These are phyloP conservation scores for Stromatinia cepivora DNA, from an alignment of 2,329 filamentous ascomycete genomes.

Conservation along the genomic window DNA sequence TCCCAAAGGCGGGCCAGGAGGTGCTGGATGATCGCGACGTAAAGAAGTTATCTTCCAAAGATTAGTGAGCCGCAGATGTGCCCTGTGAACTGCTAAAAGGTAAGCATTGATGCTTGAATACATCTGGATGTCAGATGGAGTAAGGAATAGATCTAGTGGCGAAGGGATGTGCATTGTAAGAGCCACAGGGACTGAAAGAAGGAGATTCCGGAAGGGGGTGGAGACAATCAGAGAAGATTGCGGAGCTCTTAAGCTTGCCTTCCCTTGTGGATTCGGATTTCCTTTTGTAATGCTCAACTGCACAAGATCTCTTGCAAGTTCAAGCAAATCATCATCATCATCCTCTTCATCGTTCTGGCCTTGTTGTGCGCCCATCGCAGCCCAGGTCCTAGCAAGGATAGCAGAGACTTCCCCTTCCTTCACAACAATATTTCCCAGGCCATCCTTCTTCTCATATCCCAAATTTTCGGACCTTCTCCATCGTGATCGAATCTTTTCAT, in stretches of 20 bases:
- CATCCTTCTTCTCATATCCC: constrained; percentile 57
- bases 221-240: constrained; percentile 31
- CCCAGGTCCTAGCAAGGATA: constrained; percentile 76
- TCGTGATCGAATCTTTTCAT: constrained; percentile 72
- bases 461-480: constrained; percentile 65
- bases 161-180: constrained; percentile 72
- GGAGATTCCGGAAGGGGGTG: constrained; percentile 73
- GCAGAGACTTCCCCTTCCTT: constrained; percentile 86
- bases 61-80: constrained; percentile 79
- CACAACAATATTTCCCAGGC: constrained; percentile 64
- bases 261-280: constrained; percentile 43
- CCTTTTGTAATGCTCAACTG: constrained; percentile 63
- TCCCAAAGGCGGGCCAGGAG: constrained; percentile 63
- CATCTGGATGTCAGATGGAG: constrained; percentile 69
- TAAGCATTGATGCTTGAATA: constrained; percentile 90
- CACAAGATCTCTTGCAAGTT: constrained; percentile 77
- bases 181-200: constrained; percentile 74
- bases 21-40: constrained; percentile 73
- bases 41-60: constrained; percentile 84
- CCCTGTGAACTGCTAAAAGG: constrained; percentile 78
- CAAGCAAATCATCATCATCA: constrained; percentile 71
- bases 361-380: constrained; percentile 73
- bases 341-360: constrained; percentile 69
- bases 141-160: constrained; percentile 85
- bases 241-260: constrained; percentile 31